Evolutionary conservation across 306 rosid genomes (phyloP), one percentile per base, ranked within the genome.

Genomic region (Prunus armeniaca): DNA sequence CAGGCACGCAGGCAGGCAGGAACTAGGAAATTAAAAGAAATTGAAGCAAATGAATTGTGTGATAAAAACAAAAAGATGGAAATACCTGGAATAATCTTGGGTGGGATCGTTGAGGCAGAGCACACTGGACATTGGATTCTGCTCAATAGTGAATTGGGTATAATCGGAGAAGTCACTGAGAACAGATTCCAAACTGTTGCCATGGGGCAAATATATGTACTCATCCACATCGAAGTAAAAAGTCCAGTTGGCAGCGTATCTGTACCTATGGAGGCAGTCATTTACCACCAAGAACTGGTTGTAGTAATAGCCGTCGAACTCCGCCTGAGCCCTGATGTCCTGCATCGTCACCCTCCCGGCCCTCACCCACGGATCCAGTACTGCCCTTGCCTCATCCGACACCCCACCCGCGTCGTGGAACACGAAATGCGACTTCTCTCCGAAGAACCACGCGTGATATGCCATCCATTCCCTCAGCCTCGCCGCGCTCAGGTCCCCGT

Each of bases 381-480:
- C 84, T 9, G 79, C 80, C 76, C 79, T 80, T 2, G 78, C 84
- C 74, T 76, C 87, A 2, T 70, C 27, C 11, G 84, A 80, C n/a
- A 80, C 82, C 25, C 87, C 87, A 2, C 74, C 87, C 0, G 87
- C 84, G 47, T 84, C 84, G 47, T 84, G 84, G 69, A 84, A 80
- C 41, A 84, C 87, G 51, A 80, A 84, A 70, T 84, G 84, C 4
- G 87, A 84, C 50, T 77, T 76, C 60, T 79, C 77, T 8, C 84
- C 82, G 18, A 84, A 84, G 70, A 84, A 80, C 84, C 84, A 80
- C 1, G 82, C 82, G 51, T 84, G 87, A 67, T 84, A 84, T 0
- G 87, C 84, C 79, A 84, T 80, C 87, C 87, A 84, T 70, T 84
- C 87, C 47, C 70, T 55, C 45, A 84, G 77, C 56, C 87, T 80